Evolutionary conservation across 2,329 filamentous ascomycete species (phyloP).

Genomic region (Blastomyces gilchristii): DNA sequence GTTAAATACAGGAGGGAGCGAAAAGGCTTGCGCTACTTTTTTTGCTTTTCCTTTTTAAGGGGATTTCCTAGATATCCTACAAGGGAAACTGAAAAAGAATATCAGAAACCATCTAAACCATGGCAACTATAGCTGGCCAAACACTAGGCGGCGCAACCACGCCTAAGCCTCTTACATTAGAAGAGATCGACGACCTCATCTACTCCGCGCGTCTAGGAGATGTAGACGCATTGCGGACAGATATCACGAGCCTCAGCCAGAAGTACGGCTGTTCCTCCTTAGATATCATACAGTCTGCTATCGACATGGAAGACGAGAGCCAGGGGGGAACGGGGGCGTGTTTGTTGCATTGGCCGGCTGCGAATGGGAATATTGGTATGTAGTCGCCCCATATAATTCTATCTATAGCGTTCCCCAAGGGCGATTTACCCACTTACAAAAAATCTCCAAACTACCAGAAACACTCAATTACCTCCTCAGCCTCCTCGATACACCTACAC

Average conservation of each 20-base stretch:
- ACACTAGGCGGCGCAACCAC: background rate
- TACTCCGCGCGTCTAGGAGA: slow-evolving; percentile 78
- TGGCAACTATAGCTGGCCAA: background rate
- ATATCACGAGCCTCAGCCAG: slow-evolving; percentile 50
- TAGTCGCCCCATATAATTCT: slow-evolving; percentile 13
- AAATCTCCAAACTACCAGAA: slow-evolving; percentile 23
- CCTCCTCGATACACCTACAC: slow-evolving; percentile 24
- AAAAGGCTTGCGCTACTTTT: background rate
- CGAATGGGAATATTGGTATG: slow-evolving; percentile 75
- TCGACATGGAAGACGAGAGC: slow-evolving; percentile 67
- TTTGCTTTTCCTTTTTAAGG: background rate
- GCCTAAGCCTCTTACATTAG: slow-evolving; percentile 48
- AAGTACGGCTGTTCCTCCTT: slow-evolving; percentile 50
- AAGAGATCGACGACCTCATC: slow-evolving; percentile 83
- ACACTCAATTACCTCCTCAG: slow-evolving; percentile 41
- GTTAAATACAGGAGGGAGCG: background rate
- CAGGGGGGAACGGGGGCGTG: slow-evolving; percentile 43
- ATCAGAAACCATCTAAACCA: background rate
- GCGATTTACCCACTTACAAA: background rate
- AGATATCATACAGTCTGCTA: slow-evolving; percentile 59
- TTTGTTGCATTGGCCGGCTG: slow-evolving; percentile 77
- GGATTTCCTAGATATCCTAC: background rate
- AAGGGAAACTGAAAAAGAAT: background rate
- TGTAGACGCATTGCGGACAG: slow-evolving; percentile 52
- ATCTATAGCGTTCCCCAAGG: background rate